These are phyloP conservation scores for Thalassiosira pacifica DNA, from an alignment of 352 stramenopile species.

Conservation along the genomic window DNA sequence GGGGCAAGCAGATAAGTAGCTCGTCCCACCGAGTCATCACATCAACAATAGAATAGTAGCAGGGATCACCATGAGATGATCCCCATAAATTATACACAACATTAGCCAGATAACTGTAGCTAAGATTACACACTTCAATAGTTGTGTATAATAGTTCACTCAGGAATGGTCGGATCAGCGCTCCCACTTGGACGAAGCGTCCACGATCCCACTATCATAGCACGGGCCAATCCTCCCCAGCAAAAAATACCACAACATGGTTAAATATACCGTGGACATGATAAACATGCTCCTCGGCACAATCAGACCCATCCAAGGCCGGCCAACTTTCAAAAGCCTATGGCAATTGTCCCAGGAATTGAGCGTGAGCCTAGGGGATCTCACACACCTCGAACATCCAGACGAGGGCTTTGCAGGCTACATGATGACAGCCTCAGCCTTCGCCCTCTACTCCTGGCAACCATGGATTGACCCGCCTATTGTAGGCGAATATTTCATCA, in stretches of 20 bases:
- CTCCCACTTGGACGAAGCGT: not conserved
- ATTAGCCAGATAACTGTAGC: too few relatives aligned
- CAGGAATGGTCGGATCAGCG: not conserved
- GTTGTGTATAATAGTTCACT: not conserved
- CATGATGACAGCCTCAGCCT: not conserved
- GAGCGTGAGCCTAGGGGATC: not conserved
- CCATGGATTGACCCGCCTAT: not conserved
- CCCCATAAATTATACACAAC: too few relatives aligned
- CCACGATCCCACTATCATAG: too few relatives aligned
- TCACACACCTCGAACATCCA: not conserved
- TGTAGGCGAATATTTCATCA: not conserved
- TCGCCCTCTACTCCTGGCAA: not conserved
- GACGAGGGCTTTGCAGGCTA: not conserved
- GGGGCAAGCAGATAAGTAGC: too few relatives aligned
- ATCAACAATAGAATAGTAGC: too few relatives aligned
- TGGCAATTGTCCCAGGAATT: not conserved
- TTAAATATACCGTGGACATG: not conserved
- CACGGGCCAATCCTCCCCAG: not conserved
- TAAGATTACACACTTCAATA: not conserved
- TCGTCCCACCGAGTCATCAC: too few relatives aligned
- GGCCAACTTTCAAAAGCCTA: not conserved
- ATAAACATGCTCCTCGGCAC: not conserved
- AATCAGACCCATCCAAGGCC: not conserved
- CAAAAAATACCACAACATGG: not conserved
- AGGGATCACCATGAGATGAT: too few relatives aligned